These are phyloP conservation scores for Aurantiochytrium sp. DNA, from an alignment of 108 stramenopile genomes.

Conservation along the genomic window DNA sequence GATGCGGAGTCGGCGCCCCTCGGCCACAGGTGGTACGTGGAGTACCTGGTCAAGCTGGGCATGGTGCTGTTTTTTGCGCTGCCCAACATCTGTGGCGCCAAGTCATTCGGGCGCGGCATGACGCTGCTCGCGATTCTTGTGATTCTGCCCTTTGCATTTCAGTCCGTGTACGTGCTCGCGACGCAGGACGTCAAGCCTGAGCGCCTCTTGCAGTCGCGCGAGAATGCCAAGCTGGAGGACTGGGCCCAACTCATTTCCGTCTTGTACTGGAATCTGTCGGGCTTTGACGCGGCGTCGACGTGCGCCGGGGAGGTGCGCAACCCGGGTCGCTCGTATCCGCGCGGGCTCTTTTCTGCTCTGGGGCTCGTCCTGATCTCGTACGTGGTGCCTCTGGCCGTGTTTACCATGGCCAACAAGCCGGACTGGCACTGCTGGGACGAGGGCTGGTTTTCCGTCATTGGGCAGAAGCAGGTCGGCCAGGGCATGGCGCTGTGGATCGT, in stretches of 20 bases:
- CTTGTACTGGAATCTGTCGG: slow-evolving; percentile 11
- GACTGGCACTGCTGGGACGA: slow-evolving; percentile 10
- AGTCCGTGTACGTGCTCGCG: background rate
- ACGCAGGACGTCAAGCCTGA: background rate
- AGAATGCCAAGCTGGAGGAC: background rate
- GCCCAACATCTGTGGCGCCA: background rate
- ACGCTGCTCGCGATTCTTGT: background rate
- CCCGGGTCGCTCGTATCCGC: background rate
- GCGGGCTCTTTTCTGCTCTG: background rate
- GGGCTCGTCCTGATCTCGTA: background rate
- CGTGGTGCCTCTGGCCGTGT: background rate
- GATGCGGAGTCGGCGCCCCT: background rate
- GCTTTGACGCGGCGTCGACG: slow-evolving; percentile 10
- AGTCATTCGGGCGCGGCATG: slow-evolving; percentile 1
- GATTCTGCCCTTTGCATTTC: background rate
- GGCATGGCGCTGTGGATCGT: slow-evolving; percentile 25
- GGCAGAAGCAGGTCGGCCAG: background rate
- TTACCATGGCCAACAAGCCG: background rate
- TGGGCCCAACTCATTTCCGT: background rate
- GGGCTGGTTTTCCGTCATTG: slow-evolving; percentile 16
- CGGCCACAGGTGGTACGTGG: background rate
- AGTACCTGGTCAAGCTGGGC: slow-evolving; percentile 10
- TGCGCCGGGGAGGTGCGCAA: slow-evolving; percentile 22
- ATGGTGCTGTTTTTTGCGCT: slow-evolving; percentile 16
- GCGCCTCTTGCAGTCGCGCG: background rate